Evolutionary conservation across 176 grass and related monocot species (phyloP), one percentile per base, ranked within the genome.

Genomic region (Paspalum vaginatum): DNA sequence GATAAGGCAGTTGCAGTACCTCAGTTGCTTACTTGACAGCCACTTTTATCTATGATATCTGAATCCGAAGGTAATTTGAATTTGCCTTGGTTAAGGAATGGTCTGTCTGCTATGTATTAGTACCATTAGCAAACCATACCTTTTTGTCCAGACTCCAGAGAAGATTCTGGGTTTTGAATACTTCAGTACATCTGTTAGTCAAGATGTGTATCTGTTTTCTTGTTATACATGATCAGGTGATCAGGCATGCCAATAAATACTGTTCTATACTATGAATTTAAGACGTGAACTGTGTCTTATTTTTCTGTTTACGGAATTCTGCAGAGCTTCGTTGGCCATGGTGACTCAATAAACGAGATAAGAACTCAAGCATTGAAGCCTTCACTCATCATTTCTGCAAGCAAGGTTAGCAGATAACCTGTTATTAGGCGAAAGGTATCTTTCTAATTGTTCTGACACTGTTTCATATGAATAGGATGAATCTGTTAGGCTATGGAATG

Each of bases 281-380:
- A 2, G 27, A 39, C 37, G 24, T 82, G 5, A 50, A 46, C 2
- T 64, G 40, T 54, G n/a, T n/a, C n/a, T 20, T 67, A 63, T 83
- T 15, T 83, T 89, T 58, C 15, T 9, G 2, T 26, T 76, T 68
- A 41, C 25, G 43, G 68, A 68, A 64, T 56, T 55, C 25, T 81
- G 14, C 84, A 97, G 89, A 97, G 87, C 82, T 88, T 97, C 86
- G 74, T 88, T 85, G 91, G 89, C 46, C 91, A 97, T 68, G 94
- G 94, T 68, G 89, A 81, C 72, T 81, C 91, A 8, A 70, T 97
- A 88, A 94, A 97, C 27, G 94, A 97, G 76, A 91, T 97, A 86
- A 87, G 87, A 77, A 91, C 94, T 24, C 94, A 97, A 32, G 32
- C 32, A 32, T 32, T 32, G 32, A 32, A 32, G 32, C 32, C 32